phyloP scores from a whole-genome alignment of 345 rosid genomes.

The Jatropha curcas region DNA sequence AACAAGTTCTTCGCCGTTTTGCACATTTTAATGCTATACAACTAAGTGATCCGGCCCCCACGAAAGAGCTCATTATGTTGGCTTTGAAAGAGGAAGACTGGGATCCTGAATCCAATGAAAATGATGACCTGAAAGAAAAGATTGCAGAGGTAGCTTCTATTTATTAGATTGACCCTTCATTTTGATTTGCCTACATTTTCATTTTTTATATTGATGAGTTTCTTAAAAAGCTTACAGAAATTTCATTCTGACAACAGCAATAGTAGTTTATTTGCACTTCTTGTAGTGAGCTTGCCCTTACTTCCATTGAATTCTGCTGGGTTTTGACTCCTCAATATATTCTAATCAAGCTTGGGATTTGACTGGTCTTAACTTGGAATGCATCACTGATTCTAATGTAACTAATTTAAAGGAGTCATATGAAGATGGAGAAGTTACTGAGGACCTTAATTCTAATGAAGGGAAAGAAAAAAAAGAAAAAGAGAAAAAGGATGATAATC shows the following conservation, averaged over 20 bases:
- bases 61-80: constrained; percentile 68
- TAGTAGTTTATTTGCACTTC: not conserved
- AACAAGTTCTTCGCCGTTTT: constrained; percentile 84
- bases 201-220: not conserved
- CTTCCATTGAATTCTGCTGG: not conserved
- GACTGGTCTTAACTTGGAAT: not conserved
- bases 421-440: not conserved
- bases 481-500: too few relatives aligned
- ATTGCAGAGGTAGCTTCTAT: constrained; percentile 70
- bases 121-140: constrained; percentile 73
- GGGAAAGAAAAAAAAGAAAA: not conserved
- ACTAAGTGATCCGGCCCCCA: constrained; percentile 78
- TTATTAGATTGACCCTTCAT: constrained; percentile 15
- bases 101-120: constrained; percentile 53
- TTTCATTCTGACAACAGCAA: not conserved
- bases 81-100: constrained; percentile 89
- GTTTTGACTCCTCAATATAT: too few relatives aligned
- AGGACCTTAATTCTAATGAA: not conserved
- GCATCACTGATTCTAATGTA: not conserved
- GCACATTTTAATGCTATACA: constrained; percentile 86
- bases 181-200: not conserved
- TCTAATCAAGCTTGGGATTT: not conserved
- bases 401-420: not conserved
- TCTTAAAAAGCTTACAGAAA: constrained; percentile 8
- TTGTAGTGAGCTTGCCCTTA: not conserved